Base-by-base conservation (phyloP, 495 filamentous ascomycete genomes). In the Aspergillus indologenus region DNA sequence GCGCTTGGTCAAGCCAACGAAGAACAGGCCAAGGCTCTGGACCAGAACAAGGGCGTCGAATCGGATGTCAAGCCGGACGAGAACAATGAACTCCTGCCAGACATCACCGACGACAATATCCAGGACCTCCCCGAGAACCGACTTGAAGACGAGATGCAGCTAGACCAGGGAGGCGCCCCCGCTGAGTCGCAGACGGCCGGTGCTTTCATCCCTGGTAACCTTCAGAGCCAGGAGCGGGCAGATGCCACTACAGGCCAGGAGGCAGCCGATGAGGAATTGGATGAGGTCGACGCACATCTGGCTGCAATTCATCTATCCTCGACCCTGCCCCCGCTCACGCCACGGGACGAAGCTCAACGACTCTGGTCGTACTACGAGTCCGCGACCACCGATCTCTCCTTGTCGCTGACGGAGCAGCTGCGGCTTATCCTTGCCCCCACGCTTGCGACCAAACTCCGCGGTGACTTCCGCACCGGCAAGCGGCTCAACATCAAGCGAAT, bases 401-500 rank as follows among this genome's bases (percentile, higher is more conserved):
- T 93, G 56, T 85, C 87, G 5, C 76, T 99, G 0, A 96, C 92
- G 21, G 92, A 95, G 59, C 94, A 97, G 64, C 87, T 99, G 31
- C 90, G 93, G 31, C 86, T 99, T 24, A 97, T 99, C 68, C 86
- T 99, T 18, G 88, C 90, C 2, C 95, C 95, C 0, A 97, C 94
- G 0, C 86, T 92, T 46, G 93, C 95, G 19, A 96, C 95, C 46
- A 99, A 96, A 68, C 87, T 98, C 65, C 91, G 93, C 2, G 95
- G 95, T 59, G 91, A 96, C 70, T 98, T 94, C 81, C 90, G 93
- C 65, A 98, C 95, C 0, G 95, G 95, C 53, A 98, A 99, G 70
- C 89, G 95, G 1, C 90, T 99, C 63, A 98, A 98, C 74, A 95
- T 99, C 77, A 96, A 96, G 71, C 90, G 92, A 49, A 99, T 99